Percentiles rank a stretch among this genome's conserved stretches.
Conservation (phyloP, 805 yeast genomes). For the Sugiyamaella chiloensis region DNA sequence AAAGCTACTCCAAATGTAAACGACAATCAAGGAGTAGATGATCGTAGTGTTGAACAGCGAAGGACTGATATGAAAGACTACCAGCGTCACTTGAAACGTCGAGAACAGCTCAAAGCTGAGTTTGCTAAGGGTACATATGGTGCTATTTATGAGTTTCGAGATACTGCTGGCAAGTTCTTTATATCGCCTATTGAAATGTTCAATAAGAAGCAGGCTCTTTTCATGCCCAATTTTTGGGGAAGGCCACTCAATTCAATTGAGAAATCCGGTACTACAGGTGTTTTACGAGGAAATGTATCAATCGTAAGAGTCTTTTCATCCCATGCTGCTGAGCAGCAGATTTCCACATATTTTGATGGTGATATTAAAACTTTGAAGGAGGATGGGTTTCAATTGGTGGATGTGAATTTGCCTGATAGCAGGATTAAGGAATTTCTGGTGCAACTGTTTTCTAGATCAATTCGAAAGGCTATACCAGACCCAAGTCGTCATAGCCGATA, state of each 20-base stretch:
- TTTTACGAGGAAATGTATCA: slow-evolving; percentile 51
- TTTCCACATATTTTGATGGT: slow-evolving; percentile 55
- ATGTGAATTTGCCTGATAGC: slow-evolving; percentile 72
- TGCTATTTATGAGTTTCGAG: slow-evolving; percentile 59
- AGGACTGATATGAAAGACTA: slow-evolving; percentile 48
- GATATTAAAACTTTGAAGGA: slow-evolving; percentile 40
- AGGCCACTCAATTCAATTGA: slow-evolving; percentile 41
- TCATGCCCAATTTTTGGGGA: slow-evolving; percentile 77
- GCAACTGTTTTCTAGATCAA: slow-evolving; percentile 45
- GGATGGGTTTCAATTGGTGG: slow-evolving; percentile 62
- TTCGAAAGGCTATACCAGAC: slow-evolving; percentile 45
- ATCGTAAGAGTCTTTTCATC: slow-evolving; percentile 65
- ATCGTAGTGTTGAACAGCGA: slow-evolving; percentile 37
- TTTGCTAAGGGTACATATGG: slow-evolving; percentile 66
- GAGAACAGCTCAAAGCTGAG: slow-evolving; percentile 56
- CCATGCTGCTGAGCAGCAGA: slow-evolving; percentile 65
- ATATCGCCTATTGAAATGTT: slow-evolving; percentile 78
- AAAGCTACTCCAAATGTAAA: slow-evolving; percentile 36
- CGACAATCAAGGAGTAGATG: slow-evolving; percentile 42
- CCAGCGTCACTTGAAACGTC: slow-evolving; percentile 46
- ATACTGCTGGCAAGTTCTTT: slow-evolving; percentile 83
- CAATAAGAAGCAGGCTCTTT: slow-evolving; percentile 65
- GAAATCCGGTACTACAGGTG: slow-evolving; percentile 35
- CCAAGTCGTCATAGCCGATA: slow-evolving; percentile 52
- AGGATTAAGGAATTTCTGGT: slow-evolving; percentile 65